A percentile compares a stretch with the other conserved stretches of the same genome.
Evolutionary conservation across 2,329 filamentous ascomycete genomes (phyloP).

Genomic region (Aureobasidium uvarum): DNA sequence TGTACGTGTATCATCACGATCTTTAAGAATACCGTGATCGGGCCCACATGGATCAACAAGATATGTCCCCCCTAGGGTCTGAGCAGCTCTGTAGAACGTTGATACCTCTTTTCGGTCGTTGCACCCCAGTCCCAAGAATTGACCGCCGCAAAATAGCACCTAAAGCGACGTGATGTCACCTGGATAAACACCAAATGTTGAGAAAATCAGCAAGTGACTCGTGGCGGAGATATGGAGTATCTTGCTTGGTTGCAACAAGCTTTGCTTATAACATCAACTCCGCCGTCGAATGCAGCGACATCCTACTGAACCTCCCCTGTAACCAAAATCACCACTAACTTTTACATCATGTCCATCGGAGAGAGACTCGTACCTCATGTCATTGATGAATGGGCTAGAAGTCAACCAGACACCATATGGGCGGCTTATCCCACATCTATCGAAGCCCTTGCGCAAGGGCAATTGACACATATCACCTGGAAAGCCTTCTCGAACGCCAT

Average conservation of each 20-base stretch:
- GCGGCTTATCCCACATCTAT: not conserved
- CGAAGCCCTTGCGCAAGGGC: not conserved
- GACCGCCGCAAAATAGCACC: not conserved
- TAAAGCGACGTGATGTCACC: not conserved
- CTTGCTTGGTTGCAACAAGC: too few relatives aligned
- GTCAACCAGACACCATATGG: not conserved
- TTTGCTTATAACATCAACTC: not conserved
- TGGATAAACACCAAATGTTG: not conserved
- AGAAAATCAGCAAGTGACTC: too few relatives aligned
- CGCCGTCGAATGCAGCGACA: not conserved
- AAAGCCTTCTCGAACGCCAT: not conserved
- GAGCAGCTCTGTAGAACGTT: not conserved
- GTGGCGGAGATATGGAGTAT: too few relatives aligned
- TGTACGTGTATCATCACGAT: not conserved
- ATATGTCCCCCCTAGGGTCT: not conserved
- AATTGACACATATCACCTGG: not conserved
- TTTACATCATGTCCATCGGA: not conserved
- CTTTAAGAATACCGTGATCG: not conserved
- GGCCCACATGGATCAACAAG: not conserved
- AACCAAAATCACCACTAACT: not conserved
- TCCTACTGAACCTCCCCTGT: not conserved
- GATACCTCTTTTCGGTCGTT: not conserved
- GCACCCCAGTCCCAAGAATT: not conserved
- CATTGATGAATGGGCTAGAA: not conserved
- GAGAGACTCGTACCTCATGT: not conserved